These are phyloP conservation scores for Leccinum proximum DNA, from an alignment of 1,284 basidiomycete genomes.

Conservation along the genomic window DNA sequence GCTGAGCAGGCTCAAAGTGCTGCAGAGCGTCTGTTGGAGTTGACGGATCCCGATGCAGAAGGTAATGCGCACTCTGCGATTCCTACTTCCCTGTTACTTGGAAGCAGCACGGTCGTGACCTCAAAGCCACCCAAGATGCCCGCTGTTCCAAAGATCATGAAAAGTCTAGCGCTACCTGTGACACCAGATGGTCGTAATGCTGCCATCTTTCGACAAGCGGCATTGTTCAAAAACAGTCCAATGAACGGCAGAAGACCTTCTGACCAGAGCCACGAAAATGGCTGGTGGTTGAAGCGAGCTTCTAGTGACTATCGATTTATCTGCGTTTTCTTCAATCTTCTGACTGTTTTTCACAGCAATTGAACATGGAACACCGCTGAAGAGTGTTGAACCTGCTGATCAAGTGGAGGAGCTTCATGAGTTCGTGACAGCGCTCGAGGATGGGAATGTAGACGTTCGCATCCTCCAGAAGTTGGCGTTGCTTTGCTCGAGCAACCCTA, in stretches of 20 bases:
- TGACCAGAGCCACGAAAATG: constrained; percentile 55
- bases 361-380: constrained; percentile 42
- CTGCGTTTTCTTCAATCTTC: constrained; percentile 8
- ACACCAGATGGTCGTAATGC: constrained; percentile 63
- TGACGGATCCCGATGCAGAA: constrained; percentile 74
- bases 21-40: constrained; percentile 75
- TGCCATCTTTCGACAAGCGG: constrained; percentile 65
- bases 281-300: constrained; percentile 77
- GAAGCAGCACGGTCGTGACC: constrained; percentile 37
- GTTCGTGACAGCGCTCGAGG: constrained; percentile 50
- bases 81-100: constrained; percentile 52
- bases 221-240: constrained; percentile 77
- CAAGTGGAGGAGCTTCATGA: constrained; percentile 46
- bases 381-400: constrained; percentile 36
- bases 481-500: constrained; percentile 58
- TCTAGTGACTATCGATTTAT: constrained; percentile 39
- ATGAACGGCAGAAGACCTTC: constrained; percentile 37
- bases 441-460: constrained; percentile 45
- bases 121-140: constrained; percentile 33
- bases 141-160: constrained; percentile 25
- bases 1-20: constrained; percentile 89
- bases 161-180: constrained; percentile 37
- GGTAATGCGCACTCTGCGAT: constrained; percentile 47
- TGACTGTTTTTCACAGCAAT: constrained; percentile 41
- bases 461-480: constrained; percentile 59